Conservation (phyloP, 208 protist genomes). For the Entamoeba invadens region DNA sequence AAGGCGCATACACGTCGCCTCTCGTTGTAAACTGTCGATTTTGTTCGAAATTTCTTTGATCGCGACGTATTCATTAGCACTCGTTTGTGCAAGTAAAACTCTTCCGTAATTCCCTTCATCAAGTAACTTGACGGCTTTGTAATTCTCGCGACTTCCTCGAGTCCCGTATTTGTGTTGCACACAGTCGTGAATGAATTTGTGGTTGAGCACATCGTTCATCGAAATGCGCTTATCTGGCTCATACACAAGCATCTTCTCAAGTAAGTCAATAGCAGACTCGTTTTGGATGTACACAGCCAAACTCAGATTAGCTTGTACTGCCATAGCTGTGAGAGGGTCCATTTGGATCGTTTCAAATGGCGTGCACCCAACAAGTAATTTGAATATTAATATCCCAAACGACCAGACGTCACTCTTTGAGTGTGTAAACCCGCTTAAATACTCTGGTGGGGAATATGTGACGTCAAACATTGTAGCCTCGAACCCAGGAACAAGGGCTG, state of each 20-base stretch:
- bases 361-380: background rate
- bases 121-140: background rate
- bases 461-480: background rate
- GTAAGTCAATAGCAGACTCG: conserved; percentile 34
- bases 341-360: background rate
- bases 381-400: background rate
- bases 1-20: background rate
- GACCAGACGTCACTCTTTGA: background rate
- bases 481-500: background rate
- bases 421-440: background rate
- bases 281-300: background rate
- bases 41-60: background rate
- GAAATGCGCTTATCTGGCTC: conserved; percentile 39
- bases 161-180: background rate
- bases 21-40: background rate
- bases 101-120: background rate
- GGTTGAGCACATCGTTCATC: conserved; percentile 43
- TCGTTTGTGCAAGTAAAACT: background rate
- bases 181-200: conserved; percentile 44
- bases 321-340: background rate
- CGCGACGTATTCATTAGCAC: background rate
- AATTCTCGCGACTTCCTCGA: background rate
- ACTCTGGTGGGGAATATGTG: background rate
- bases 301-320: background rate
- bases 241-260: conserved; percentile 33